phyloP scores from a whole-genome alignment of 495 filamentous ascomycete species.

The Xylaria intraflava region DNA sequence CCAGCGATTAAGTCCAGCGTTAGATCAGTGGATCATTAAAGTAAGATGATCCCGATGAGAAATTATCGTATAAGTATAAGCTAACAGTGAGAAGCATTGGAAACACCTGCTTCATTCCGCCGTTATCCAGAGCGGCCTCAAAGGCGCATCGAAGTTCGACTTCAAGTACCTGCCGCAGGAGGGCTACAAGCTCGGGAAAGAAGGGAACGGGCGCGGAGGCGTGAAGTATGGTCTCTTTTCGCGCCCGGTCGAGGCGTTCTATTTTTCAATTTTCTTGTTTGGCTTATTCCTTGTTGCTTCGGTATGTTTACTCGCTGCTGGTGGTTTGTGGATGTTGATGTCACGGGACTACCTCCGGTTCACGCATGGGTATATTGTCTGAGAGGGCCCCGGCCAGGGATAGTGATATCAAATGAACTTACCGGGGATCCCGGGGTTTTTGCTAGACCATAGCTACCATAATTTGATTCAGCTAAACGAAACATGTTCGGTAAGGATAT shows the following conservation, averaged over 20 bases:
- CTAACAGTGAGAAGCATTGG: background rate
- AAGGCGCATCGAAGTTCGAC: conserved; percentile 32
- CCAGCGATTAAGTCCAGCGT: conserved; percentile 29
- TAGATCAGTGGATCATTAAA: background rate
- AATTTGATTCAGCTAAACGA: too few relatives aligned
- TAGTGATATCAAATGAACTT: too few relatives aligned
- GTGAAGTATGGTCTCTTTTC: background rate
- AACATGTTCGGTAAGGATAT: too few relatives aligned
- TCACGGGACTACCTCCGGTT: too few relatives aligned
- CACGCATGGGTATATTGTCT: too few relatives aligned
- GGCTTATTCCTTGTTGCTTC: background rate
- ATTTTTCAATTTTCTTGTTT: conserved; percentile 1
- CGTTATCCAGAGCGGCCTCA: conserved; percentile 33
- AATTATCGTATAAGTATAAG: too few relatives aligned
- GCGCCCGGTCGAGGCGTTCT: conserved; percentile 7
- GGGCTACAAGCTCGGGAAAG: conserved; percentile 35
- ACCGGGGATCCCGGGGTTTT: too few relatives aligned
- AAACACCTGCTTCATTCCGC: background rate
- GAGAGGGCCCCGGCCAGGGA: too few relatives aligned
- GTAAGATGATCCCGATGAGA: background rate
- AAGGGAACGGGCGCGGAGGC: background rate
- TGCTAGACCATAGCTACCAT: too few relatives aligned
- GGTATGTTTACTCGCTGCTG: too few relatives aligned
- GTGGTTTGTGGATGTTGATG: too few relatives aligned
- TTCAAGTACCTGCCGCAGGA: conserved; percentile 45